phyloP scores from a whole-genome alignment of 768 basidiomycete species.

The Boletus coccyginus region DNA sequence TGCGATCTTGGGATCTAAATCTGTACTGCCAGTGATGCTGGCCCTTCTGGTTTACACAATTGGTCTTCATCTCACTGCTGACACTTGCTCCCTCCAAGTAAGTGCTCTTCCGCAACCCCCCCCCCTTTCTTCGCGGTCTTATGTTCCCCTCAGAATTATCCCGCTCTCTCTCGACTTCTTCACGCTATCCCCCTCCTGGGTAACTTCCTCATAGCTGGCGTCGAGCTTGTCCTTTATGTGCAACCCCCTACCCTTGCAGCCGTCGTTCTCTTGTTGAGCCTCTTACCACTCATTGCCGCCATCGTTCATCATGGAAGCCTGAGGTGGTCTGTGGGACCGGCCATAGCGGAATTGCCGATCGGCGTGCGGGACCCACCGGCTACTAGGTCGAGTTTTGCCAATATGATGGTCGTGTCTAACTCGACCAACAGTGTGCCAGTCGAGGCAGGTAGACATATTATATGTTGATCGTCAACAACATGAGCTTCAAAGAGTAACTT shows the following conservation, averaged over 20 bases:
- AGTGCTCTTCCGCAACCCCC: not conserved
- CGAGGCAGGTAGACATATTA: not conserved
- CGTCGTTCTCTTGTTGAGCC: conserved; percentile 5
- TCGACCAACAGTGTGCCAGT: not conserved
- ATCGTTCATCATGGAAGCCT: not conserved
- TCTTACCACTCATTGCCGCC: conserved; percentile 3
- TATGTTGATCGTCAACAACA: not conserved
- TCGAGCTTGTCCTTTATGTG: conserved; percentile 6
- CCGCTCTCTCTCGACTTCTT: conserved; percentile 5
- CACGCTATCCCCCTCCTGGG: conserved; percentile 15
- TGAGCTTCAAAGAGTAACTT: too few species aligned
- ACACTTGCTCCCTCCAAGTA: conserved; percentile 6
- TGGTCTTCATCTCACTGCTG: conserved; percentile 11
- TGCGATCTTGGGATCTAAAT: conserved; percentile 2
- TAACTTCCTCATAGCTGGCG: conserved; percentile 7
- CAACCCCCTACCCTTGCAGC: conserved; percentile 7
- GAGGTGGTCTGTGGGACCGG: not conserved
- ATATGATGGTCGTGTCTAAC: not conserved
- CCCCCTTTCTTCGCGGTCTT: not conserved
- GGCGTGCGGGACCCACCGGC: not conserved
- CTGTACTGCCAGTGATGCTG: conserved; percentile 7
- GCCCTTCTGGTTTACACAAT: conserved; percentile 17
- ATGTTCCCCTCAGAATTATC: not conserved
- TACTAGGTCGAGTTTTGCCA: too few species aligned
- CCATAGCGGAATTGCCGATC: not conserved